Conservation (phyloP, 1,139 yeast genomes). For the Yamadazyma dendronema region DNA sequence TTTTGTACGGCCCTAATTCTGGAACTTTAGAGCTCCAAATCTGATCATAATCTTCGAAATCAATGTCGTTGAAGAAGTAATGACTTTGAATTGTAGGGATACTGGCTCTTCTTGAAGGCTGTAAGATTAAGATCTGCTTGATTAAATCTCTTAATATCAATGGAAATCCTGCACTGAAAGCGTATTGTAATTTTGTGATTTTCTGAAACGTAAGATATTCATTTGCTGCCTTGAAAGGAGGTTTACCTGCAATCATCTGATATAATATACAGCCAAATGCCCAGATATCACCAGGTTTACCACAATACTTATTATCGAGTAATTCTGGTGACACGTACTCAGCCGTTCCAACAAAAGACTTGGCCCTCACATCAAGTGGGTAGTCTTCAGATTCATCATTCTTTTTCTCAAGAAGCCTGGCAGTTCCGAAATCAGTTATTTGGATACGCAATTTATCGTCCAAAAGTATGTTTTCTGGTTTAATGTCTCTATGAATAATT, state of each 20-base stretch:
- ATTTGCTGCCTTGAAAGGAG: conserved; percentile 77
- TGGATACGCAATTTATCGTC: conserved; percentile 65
- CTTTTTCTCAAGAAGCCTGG: conserved; percentile 53
- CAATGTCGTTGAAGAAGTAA: conserved; percentile 63
- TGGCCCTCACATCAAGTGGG: conserved; percentile 51
- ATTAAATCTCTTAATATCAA: conserved; percentile 46
- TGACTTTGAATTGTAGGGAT: conserved; percentile 48
- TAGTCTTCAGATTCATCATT: conserved; percentile 40
- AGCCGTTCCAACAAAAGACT: conserved; percentile 87
- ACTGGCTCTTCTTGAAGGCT: conserved; percentile 42
- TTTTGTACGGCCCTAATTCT: conserved; percentile 63
- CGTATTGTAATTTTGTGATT: conserved; percentile 55
- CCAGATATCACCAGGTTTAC: conserved; percentile 78
- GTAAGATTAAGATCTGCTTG: conserved; percentile 44
- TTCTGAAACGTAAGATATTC: conserved; percentile 66
- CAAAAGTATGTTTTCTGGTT: conserved; percentile 72
- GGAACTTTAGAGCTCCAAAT: conserved; percentile 80
- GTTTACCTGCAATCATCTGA: conserved; percentile 73
- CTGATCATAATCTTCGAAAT: conserved; percentile 61
- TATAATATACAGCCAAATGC: conserved; percentile 78
- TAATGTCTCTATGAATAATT: conserved; percentile 75
- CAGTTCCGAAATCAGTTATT: conserved; percentile 83
- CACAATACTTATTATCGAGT: conserved; percentile 65
- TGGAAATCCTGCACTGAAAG: conserved; percentile 57
- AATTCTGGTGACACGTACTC: conserved; percentile 77